Base-by-base conservation (phyloP, 2,329 filamentous ascomycete genomes). In the Setomelanomma holmii region DNA sequence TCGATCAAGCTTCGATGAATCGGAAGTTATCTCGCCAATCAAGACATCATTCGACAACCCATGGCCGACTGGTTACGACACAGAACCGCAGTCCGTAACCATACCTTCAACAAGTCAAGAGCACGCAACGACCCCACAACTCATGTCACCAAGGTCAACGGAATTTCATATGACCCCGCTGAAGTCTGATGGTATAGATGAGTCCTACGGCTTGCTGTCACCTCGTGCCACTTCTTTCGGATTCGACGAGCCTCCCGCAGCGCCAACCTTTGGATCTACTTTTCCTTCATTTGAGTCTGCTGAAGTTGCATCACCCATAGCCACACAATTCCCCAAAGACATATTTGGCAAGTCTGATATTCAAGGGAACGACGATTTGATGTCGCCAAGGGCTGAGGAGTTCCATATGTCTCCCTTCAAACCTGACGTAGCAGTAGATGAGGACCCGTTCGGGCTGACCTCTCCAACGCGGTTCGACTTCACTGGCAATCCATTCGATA, bases 401-500 rank as follows among this genome's bases (percentile, higher is more conserved):
- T 75, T 75, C 39, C 71, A 75, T 51, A 75, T 75, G 72, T 71
- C 71, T 23, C 70, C 72, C 5, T 50, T 75, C 33, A 71, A 67
- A 41, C 70, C 68, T 10, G 64, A 56, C 30, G 40, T 59, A n/a
- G 63, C 58, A 36, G 64, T 55, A 35, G 70, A 73, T 34, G 70
- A 71, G 11, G 72, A 74, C 62, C 68, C 71, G 1, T 76, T 72
- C 39, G 73, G 72, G 4, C 30, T 76, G 12, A 69, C 74, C 22
- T 76, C 74, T 35, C 75, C 75, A 14, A 77, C 72, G 8, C 67
- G 72, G 34, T 76, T 75, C 21, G 78, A 79, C 16, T 80, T 78
- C 51, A 60, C 64, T 19, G 60, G 53, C 16, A 67, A 64, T 48
- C 56, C 63, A 14, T 73, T 74, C 39, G 68, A 65, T 10, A 47